A percentile compares a stretch with the other conserved stretches of the same genome.
These are phyloP conservation scores for Neonectria magnoliae DNA, from an alignment of 2,329 filamentous ascomycete genomes.

Conservation along the genomic window DNA sequence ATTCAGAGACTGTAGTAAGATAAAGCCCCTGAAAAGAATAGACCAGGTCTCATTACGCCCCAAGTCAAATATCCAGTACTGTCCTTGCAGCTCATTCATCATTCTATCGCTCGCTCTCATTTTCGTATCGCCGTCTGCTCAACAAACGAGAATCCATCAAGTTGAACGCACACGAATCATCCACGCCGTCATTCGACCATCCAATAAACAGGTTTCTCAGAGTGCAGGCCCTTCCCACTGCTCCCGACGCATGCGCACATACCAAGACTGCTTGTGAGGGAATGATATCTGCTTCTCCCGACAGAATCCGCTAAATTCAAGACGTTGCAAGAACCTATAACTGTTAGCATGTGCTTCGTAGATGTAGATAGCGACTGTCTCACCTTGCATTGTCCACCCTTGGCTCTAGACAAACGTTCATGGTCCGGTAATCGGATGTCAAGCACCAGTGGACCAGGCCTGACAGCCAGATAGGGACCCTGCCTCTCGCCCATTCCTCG, in stretches of 20 bases:
- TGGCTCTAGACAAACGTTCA: constrained; percentile 86
- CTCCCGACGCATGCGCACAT: constrained; percentile 83
- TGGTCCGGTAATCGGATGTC: constrained; percentile 80
- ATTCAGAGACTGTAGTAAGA: not conserved
- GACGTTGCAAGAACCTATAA: constrained; percentile 61
- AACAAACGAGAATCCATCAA: constrained; percentile 1
- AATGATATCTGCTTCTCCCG: constrained; percentile 89
- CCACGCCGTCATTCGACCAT: not conserved
- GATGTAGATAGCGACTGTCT: constrained; percentile 43
- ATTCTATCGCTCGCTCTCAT: constrained; percentile 19
- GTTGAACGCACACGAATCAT: constrained; percentile 3
- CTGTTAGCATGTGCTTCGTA: constrained; percentile 3
- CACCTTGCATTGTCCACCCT: constrained; percentile 91
- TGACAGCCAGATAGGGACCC: constrained; percentile 84
- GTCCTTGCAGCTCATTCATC: constrained; percentile 30
- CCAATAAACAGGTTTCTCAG: constrained; percentile 42
- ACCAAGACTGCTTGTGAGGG: constrained; percentile 90
- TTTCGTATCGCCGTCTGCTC: not conserved
- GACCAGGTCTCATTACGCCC: not conserved
- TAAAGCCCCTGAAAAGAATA: not conserved
- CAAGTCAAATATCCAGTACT: not conserved
- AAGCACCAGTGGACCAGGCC: constrained; percentile 89
- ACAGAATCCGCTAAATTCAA: constrained; percentile 80
- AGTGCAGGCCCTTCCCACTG: constrained; percentile 78
- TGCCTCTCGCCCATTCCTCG: constrained; percentile 88